Evolutionary conservation across 768 basidiomycete species (phyloP), one percentile per base, ranked within the genome.

Genomic region (Termitomyces sp.): DNA sequence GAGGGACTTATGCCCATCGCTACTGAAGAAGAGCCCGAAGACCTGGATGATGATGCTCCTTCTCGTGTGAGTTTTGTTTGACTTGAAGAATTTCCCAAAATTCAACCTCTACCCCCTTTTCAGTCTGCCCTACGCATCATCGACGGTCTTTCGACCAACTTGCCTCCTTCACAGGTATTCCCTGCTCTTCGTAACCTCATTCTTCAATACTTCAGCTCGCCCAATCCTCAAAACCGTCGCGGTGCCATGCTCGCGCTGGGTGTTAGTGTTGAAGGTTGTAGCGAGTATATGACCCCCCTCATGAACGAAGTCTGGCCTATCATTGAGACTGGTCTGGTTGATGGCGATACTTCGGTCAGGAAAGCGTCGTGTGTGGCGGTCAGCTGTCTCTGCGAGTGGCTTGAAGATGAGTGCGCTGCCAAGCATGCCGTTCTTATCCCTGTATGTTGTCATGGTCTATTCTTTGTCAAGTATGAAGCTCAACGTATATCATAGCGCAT

Each of bases 311-410:
- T 99, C 30, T 99, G 97, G 97, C 95, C 95, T 1, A 80, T 96
- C 56, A 86, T 99, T 65, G 91, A 97, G 68, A 79, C 84, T 49
- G 95, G 95, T 63, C 84, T 99, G 33, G 82, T 81, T 59, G 97
- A 99, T 69, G 70, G 74, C 39, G 94, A 98, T 67, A 80, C 89
- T 14, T 81, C 82, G 12, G 97, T 99, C 52, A 82, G 95, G 68
- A 97, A 95, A 72, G 96, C 97, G 2, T 88, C 91, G n/a, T 98
- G 96, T 72, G 85, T 94, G 57, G 93, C 94, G 20, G 89, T 99
- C 64, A 93, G 93, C 67, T 98, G 95, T 74, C 74, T 98, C 53
- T 98, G 95, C 71, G 97, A 99, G 74, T 97, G 94, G 92, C 79
- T 98, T 24, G 93, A 95, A 64, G 96, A 98, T 27, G 93, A 95